Conservation (phyloP, 768 basidiomycete species). For the Boletus coccyginus region DNA sequence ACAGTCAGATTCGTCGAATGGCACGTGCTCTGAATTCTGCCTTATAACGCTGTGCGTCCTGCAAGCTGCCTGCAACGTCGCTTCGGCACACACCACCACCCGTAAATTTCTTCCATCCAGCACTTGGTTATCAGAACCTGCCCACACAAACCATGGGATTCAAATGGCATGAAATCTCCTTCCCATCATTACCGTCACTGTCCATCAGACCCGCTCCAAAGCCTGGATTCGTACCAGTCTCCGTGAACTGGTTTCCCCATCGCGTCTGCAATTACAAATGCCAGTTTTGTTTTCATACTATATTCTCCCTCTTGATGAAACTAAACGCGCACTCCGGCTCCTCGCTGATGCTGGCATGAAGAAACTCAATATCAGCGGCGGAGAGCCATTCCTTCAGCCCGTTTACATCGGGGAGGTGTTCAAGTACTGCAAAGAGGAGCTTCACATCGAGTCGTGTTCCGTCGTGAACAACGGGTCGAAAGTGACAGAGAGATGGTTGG, state of each 20-base stretch:
- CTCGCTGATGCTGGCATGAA: conserved; percentile 31
- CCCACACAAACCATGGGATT: background rate
- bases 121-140: background rate
- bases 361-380: conserved; percentile 17
- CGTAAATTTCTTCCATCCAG: background rate
- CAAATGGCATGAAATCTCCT: conserved; percentile 3
- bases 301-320: conserved; percentile 31
- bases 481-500: conserved; percentile 37
- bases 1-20: background rate
- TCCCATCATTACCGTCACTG: background rate
- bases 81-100: too few relatives aligned
- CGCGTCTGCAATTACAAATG: too few relatives aligned
- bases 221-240: conserved; percentile 1
- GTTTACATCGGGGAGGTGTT: conserved; percentile 36
- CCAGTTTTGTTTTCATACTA: conserved; percentile 35
- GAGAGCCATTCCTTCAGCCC: conserved; percentile 2
- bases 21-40: background rate
- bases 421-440: conserved; percentile 33
- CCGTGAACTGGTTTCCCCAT: too few relatives aligned
- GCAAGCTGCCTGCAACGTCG: too few relatives aligned
- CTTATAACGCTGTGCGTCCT: background rate
- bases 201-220: background rate
- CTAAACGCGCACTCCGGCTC: conserved; percentile 25
- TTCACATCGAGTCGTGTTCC: conserved; percentile 29
- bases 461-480: conserved; percentile 32